These are phyloP conservation scores for Pestalotiopsis sp. DNA, from an alignment of 2,329 filamentous ascomycete species.

Conservation along the genomic window DNA sequence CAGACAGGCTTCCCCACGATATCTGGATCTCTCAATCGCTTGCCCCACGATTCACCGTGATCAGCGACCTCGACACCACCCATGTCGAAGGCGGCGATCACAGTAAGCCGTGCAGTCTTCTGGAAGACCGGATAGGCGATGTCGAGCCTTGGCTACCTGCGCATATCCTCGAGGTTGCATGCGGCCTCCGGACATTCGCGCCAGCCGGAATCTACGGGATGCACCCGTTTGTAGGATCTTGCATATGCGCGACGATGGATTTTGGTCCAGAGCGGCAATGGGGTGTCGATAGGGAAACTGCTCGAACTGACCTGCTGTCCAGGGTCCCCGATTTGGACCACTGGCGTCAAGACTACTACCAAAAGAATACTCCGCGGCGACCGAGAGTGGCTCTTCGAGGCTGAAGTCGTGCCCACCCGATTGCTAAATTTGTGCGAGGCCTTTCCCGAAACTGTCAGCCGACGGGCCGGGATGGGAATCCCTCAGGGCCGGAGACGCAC, in stretches of 20 bases:
- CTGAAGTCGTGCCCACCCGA: background rate
- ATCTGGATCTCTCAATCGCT: too few relatives aligned
- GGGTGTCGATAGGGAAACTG: background rate
- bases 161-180: background rate
- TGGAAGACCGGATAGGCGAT: background rate
- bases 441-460: background rate
- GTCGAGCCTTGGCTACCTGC: background rate
- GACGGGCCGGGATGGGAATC: background rate
- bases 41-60: too few relatives aligned
- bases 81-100: background rate
- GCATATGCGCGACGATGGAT: background rate
- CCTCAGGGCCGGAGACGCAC: background rate
- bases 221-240: background rate
- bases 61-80: background rate
- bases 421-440: background rate
- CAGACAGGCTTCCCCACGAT: too few relatives aligned
- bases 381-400: background rate
- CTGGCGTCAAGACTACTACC: background rate
- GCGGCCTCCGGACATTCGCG: background rate
- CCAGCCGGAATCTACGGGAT: background rate
- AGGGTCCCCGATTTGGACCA: accelerated
- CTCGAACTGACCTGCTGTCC: background rate
- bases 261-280: background rate
- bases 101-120: background rate
- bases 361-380: background rate